Evolutionary conservation across 2,329 filamentous ascomycete genomes (phyloP), one percentile per base, ranked within the genome.

Genomic region (Ophiocordyceps camponoti-rufipedis): DNA sequence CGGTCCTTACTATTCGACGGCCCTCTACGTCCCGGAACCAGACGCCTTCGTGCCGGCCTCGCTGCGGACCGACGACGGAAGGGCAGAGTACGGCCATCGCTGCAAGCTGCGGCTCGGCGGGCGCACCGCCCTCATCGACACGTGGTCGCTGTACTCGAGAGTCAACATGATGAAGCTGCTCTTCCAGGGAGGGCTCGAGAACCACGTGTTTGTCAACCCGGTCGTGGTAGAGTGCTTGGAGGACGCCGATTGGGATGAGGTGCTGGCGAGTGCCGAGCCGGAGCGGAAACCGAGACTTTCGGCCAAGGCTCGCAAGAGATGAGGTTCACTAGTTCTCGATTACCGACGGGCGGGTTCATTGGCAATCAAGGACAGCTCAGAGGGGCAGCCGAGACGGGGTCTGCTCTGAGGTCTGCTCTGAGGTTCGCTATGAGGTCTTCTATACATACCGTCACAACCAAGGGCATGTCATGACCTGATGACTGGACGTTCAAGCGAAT

Each of bases 1-100:
- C 39, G 72, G 72, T 0, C 72, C 72, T 0, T 69, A 65, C 32
- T 76, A 74, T 52, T 73, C 71, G 7, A 71, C 66, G 1, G 69
- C 71, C 2, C 46, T 62, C 52, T 55, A 60, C 54, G 33, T 62
- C 47, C 61, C 61, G 6, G 60, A 61, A 23, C 60, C 58, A 38
- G 67, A 69, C 47, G 64, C 66, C 2, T 61, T 70, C 47, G 66
- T 63, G 0, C 63, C 63, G 18, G 59, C 62, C 4, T 58, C 57
- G 4, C 64, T 63, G 48, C 54, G 58, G 5, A 67, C 65, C 35
- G 61, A 63, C 4, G 63, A 68, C 32, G 64, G 66, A 9, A 61
- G 65, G 4, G 58, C 61, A 31, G 69, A 73, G 48, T 71, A 72
- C 48, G 71, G 71, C 4, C 74, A 75, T 48, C 64, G 70, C 8